Conservation (phyloP, 169 alveolate species). For the Plasmodium malariae region DNA sequence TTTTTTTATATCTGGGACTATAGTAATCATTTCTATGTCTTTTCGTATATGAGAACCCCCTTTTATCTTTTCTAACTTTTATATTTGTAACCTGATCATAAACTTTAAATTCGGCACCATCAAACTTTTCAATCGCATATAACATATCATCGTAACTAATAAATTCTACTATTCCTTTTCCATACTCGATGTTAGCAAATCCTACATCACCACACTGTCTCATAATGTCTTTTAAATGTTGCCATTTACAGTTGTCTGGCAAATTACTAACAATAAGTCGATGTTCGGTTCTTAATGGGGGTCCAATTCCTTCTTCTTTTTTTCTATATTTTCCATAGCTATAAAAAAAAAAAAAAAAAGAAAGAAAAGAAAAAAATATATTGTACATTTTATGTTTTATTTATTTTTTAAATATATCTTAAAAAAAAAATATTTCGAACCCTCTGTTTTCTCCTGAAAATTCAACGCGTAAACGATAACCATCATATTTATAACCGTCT, state of each 20-base stretch:
- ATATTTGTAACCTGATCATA: slow-evolving; percentile 75
- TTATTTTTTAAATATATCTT: neutral
- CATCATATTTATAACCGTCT: slow-evolving; percentile 81
- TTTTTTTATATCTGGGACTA: slow-evolving; percentile 62
- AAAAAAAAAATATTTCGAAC: slow-evolving; percentile 7
- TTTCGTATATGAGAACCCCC: slow-evolving; percentile 51
- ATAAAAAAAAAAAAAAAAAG: slow-evolving; percentile 12
- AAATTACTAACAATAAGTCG: slow-evolving; percentile 84
- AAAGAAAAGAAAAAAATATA: neutral
- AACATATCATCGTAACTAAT: slow-evolving; percentile 81
- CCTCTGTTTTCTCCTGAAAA: slow-evolving; percentile 81
- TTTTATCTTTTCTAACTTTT: slow-evolving; percentile 75
- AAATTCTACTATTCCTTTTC: slow-evolving; percentile 85
- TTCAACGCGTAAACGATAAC: slow-evolving; percentile 85
- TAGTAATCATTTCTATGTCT: slow-evolving; percentile 59
- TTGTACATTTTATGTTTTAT: neutral
- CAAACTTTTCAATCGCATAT: slow-evolving; percentile 83
- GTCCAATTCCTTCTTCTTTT: slow-evolving; percentile 66
- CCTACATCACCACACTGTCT: slow-evolving; percentile 89
- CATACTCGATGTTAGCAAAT: slow-evolving; percentile 83
- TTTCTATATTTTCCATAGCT: slow-evolving; percentile 74
- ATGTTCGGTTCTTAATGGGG: slow-evolving; percentile 83
- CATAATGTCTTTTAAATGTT: slow-evolving; percentile 89
- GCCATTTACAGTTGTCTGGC: slow-evolving; percentile 89
- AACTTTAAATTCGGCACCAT: slow-evolving; percentile 83